Evolutionary conservation across 163 green algal genomes (phyloP).

Genomic region (Chloromonas sp.): DNA sequence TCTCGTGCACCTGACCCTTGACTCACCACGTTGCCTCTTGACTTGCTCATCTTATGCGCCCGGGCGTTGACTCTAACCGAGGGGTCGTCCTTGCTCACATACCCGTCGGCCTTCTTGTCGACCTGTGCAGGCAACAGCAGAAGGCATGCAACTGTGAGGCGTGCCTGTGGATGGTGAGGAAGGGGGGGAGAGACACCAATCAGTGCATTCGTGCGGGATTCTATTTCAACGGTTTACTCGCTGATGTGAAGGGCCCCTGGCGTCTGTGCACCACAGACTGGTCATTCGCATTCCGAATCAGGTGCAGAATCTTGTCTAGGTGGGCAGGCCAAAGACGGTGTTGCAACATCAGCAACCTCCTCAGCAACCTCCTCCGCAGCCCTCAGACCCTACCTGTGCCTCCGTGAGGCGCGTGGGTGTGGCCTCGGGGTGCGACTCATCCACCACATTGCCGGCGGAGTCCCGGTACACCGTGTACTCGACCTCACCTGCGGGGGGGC

Average conservation of each 20-base stretch:
- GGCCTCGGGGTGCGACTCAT: conserved; percentile 25
- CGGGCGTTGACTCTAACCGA: conserved; percentile 52
- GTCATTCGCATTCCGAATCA: no score
- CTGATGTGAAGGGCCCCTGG: no score
- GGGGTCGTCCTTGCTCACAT: conserved; percentile 68
- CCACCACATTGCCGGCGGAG: not conserved
- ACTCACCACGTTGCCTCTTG: conserved; percentile 85
- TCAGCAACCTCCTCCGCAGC: conserved; percentile 31
- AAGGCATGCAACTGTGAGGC: no score
- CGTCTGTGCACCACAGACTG: no score
- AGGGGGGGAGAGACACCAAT: no score
- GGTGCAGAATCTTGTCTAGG: no score
- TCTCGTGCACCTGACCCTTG: not conserved
- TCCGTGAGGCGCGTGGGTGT: conserved; percentile 21
- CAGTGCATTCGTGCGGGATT: no score
- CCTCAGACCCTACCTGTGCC: conserved; percentile 32
- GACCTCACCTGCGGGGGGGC: conserved; percentile 53
- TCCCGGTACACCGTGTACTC: conserved; percentile 73
- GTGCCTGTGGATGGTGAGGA: no score
- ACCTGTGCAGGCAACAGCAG: no score
- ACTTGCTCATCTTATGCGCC: conserved; percentile 98
- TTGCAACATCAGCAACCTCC: not conserved
- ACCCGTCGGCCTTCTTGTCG: conserved; percentile 60
- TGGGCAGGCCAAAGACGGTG: no score
- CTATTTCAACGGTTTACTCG: no score